phyloP scores from a whole-genome alignment of 2,329 filamentous ascomycete genomes.

The Aureobasidium sp. region DNA sequence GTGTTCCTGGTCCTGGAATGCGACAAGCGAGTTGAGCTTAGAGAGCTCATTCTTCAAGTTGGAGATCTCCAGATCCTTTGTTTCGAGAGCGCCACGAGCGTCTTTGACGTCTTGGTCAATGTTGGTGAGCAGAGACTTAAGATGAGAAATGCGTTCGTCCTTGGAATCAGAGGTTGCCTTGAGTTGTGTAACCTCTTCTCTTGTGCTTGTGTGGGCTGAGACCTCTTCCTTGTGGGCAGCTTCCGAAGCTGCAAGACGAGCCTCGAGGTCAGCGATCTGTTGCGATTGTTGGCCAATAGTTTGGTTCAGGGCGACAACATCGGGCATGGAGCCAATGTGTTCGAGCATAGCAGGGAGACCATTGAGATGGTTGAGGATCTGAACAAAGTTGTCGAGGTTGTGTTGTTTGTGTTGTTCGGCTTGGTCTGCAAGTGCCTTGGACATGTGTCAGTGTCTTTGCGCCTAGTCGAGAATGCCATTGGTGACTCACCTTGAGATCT shows the following conservation, averaged over 20 bases:
- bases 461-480: background rate
- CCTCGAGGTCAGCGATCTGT: constrained; percentile 8
- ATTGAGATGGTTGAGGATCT: constrained; percentile 6
- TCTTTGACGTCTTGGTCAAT: constrained; percentile 4
- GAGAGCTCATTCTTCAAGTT: background rate
- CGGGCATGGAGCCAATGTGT: constrained; percentile 3
- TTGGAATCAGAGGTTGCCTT: background rate
- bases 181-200: background rate
- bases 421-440: constrained; percentile 8
- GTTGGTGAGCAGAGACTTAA: background rate
- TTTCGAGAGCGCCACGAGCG: background rate
- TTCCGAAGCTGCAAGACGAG: constrained; percentile 2
- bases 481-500: constrained; percentile 1
- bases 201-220: background rate
- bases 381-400: constrained; percentile 9
- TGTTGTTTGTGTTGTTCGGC: constrained; percentile 8
- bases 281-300: constrained; percentile 4
- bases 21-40: constrained; percentile 6
- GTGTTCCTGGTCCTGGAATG: constrained; percentile 5
- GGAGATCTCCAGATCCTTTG: background rate
- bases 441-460: background rate
- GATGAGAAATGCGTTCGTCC: constrained; percentile 1
- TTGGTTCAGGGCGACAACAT: background rate
- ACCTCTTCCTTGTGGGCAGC: background rate
- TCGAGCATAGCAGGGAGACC: constrained; percentile 9